These are phyloP conservation scores for Lichtheimia ornata DNA, from an alignment of 371 early-diverging fungal species.

Conservation along the genomic window DNA sequence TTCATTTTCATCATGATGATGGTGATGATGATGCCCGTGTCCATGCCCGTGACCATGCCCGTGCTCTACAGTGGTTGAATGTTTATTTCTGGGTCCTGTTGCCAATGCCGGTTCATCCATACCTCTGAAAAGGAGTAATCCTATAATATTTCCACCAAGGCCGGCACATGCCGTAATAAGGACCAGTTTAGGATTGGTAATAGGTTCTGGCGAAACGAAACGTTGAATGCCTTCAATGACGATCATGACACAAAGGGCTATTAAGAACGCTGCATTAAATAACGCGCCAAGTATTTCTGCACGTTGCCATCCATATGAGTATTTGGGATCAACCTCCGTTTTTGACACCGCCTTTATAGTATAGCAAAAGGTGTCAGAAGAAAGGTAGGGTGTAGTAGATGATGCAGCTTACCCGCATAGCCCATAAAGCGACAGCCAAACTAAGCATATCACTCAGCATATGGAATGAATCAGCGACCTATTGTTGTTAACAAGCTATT, in stretches of 20 bases:
- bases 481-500: not conserved
- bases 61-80: slow-evolving; percentile 18
- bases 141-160: slow-evolving; percentile 80
- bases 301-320: slow-evolving; percentile 90
- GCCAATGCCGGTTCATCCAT: slow-evolving; percentile 7
- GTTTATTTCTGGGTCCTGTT: not conserved
- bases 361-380: not conserved
- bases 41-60: slow-evolving; percentile 26
- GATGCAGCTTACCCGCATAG: slow-evolving; percentile 59
- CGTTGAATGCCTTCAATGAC: slow-evolving; percentile 87
- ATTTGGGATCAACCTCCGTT: slow-evolving; percentile 58
- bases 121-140: slow-evolving; percentile 80
- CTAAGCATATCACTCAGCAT: slow-evolving; percentile 87
- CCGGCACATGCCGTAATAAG: slow-evolving; percentile 85
- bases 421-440: slow-evolving; percentile 83
- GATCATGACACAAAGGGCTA: slow-evolving; percentile 89
- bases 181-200: slow-evolving; percentile 76
- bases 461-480: slow-evolving; percentile 92
- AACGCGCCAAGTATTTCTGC: slow-evolving; percentile 93
- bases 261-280: slow-evolving; percentile 85
- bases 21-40: slow-evolving; percentile 22
- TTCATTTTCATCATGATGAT: slow-evolving; percentile 27
- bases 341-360: slow-evolving; percentile 21
- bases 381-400: not conserved
- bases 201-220: slow-evolving; percentile 68